A percentile compares a stretch with the other conserved stretches of the same genome.
Evolutionary conservation across 2,329 filamentous ascomycete species (phyloP).

Genomic region (Apiospora kogelbergensis): DNA sequence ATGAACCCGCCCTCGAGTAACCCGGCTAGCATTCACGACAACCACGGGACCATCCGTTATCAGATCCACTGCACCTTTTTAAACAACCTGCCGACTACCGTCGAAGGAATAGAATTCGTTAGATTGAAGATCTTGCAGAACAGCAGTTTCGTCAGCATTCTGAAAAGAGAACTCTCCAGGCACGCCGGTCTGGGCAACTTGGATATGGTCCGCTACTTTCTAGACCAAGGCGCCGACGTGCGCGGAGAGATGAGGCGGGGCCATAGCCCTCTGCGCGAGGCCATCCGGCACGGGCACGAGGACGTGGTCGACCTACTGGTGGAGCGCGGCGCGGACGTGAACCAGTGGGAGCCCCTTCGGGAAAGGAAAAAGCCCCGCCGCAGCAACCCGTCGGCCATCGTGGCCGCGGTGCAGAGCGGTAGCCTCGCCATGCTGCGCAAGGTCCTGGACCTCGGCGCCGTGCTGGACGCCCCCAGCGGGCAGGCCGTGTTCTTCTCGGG

Average conservation of each 20-base stretch:
- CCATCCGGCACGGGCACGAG: not conserved
- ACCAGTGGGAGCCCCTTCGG: not conserved
- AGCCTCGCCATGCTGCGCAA: not conserved
- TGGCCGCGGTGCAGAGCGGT: not conserved
- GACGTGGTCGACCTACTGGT: not conserved
- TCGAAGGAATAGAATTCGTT: not conserved
- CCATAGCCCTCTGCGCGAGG: not conserved
- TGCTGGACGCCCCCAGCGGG: not conserved
- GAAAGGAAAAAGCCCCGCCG: not conserved
- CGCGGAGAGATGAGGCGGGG: not conserved
- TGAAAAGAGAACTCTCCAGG: no score
- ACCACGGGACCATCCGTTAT: no score
- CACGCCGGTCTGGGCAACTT: not conserved
- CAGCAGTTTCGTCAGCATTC: no score
- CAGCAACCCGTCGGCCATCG: not conserved
- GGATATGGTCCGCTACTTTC: not conserved
- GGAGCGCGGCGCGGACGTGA: not conserved
- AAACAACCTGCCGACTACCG: not conserved
- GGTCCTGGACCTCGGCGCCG: not conserved
- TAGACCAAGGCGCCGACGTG: not conserved
- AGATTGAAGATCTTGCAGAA: no score
- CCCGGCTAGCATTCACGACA: no score
- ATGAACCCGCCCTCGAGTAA: not conserved
- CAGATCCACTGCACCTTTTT: not conserved
- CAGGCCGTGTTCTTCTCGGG: not conserved